phyloP scores from a whole-genome alignment of 1,284 basidiomycete genomes.

The Microbotryomycetes sp. region DNA sequence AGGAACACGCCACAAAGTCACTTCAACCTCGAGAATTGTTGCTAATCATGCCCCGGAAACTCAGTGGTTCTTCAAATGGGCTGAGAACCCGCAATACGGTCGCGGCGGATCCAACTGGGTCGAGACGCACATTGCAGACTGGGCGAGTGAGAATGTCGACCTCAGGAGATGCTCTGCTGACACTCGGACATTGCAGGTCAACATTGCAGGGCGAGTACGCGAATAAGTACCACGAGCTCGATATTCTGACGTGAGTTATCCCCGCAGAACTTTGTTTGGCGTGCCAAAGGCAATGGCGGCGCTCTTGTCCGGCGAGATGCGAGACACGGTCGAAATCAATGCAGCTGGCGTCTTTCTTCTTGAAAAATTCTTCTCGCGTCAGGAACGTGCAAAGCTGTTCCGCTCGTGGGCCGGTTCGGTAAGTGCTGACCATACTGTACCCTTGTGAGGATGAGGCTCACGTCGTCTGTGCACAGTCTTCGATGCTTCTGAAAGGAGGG shows the following conservation, averaged over 20 bases:
- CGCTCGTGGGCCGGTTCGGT: constrained; percentile 91
- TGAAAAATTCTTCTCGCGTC: constrained; percentile 74
- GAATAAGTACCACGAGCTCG: no score
- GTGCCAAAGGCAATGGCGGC: constrained; percentile 88
- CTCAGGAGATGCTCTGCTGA: neutral
- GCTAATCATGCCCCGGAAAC: no score
- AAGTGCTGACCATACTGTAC: constrained; percentile 39
- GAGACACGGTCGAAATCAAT: constrained; percentile 47
- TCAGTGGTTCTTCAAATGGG: constrained; percentile 62
- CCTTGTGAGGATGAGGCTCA: no score
- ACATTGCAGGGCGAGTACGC: neutral
- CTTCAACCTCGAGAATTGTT: no score
- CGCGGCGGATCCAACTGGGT: constrained; percentile 86
- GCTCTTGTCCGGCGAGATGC: constrained; percentile 89
- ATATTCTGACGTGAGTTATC: no score
- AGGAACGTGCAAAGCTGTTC: constrained; percentile 84
- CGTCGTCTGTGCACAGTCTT: constrained; percentile 6
- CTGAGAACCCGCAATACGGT: constrained; percentile 71
- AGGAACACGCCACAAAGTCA: no score
- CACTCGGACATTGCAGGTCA: neutral
- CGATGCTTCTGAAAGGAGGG: constrained; percentile 31
- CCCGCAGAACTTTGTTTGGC: constrained; percentile 30
- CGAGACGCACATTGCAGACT: constrained; percentile 54
- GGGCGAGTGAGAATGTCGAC: constrained; percentile 30
- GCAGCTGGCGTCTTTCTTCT: constrained; percentile 50